A percentile compares a stretch with the other conserved stretches of the same genome.
Conservation (phyloP, 179 eudicot genomes). For the Amaranthus tricolor region DNA sequence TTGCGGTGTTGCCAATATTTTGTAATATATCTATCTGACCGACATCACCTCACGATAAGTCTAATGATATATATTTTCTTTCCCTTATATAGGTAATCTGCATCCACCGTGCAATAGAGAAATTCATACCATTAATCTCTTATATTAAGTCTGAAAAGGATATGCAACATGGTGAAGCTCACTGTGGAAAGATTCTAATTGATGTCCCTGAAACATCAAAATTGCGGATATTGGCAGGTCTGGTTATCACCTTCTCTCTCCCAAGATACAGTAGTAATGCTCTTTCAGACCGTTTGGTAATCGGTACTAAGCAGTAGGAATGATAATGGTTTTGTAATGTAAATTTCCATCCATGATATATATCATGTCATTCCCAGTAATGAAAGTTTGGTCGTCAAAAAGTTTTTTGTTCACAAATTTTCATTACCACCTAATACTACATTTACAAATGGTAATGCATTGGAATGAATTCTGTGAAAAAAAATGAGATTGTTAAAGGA, state of each 20-base stretch:
- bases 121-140: slow-evolving; percentile 61
- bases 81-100: slow-evolving; percentile 53
- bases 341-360: too few species aligned
- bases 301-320: too few species aligned
- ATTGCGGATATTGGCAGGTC: slow-evolving; percentile 57
- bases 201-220: slow-evolving; percentile 59
- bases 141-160: slow-evolving; percentile 44
- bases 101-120: slow-evolving; percentile 56
- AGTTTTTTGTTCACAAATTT: too few species aligned
- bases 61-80: not conserved
- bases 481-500: too few species aligned
- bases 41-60: not conserved
- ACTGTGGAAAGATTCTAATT: slow-evolving; percentile 41
- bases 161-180: slow-evolving; percentile 42
- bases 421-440: too few species aligned
- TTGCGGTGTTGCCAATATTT: not conserved
- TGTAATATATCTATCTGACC: not conserved
- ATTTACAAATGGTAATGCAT: too few species aligned
- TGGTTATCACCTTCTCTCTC: not conserved
- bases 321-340: too few species aligned
- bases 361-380: too few species aligned
- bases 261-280: not conserved
- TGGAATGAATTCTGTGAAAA: too few species aligned
- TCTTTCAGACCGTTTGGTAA: too few species aligned
- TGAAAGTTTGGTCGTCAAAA: too few species aligned